Base-by-base conservation (phyloP, 2,329 filamentous ascomycete genomes). In the Aspergillus uvarum region DNA sequence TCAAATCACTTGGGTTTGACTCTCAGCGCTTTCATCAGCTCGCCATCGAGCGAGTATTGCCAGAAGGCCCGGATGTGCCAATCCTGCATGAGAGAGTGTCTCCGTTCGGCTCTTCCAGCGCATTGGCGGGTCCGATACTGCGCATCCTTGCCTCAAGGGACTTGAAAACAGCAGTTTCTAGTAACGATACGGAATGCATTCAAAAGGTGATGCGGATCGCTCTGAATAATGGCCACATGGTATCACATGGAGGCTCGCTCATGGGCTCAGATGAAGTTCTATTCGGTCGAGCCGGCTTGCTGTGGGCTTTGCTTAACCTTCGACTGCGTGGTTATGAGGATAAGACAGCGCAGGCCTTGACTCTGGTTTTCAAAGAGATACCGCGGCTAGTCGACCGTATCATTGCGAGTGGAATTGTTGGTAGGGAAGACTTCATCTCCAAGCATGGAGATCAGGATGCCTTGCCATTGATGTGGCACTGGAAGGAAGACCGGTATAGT, bases 401-500 rank as follows among this genome's bases (percentile, higher is more conserved):
- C 4, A 58, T 79, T 12, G 65, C 70, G 6, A 67, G 72, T 4
- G 77, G 77, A 5, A 69, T 63, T 35, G 63, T 73, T 38, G 74
- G 75, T 2, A 62, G 70, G 1, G 63, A 61, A n/a, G 64, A 70
- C 19, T 77, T 71, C 51, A 58, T 64, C 3, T 59, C 71, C n/a
- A 64, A 67, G 21, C 56, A 77, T 56, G 74, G 73, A 42, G 59
- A 68, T 3, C 51, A 69, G 35, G 64, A 70, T 35, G 68, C 72
- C 6, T 64, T 78, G 54, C 75, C 75, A 11, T 60, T 79, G 55
- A 79, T 79, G 76, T 79, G 76, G 70, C 63, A 68, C 14, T 79
- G 75, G 72, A 69, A 69, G 66, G 71, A 75, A 59, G 70, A 65
- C 3, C 64, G 72, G 52, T 77, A 74, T 59, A 69, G 69, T 47